Conservation (phyloP, 2,329 filamentous ascomycete species). For the Colletotrichum sp. region DNA sequence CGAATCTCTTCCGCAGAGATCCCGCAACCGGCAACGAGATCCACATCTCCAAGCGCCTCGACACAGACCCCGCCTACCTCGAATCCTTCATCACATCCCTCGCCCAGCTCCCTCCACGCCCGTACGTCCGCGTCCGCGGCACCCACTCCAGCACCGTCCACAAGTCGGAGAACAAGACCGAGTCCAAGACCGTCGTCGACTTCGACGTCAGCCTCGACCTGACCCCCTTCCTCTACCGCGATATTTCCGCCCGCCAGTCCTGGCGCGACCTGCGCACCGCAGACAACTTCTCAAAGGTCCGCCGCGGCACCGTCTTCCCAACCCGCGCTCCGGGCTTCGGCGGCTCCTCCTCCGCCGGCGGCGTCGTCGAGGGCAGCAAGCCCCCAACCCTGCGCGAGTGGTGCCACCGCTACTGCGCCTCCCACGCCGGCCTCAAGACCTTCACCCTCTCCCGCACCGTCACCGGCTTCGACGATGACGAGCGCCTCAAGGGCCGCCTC, state of each 20-base stretch:
- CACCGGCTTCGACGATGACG: slow-evolving; percentile 63
- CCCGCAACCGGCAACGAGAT: slow-evolving; percentile 20
- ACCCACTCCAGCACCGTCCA: slow-evolving; percentile 53
- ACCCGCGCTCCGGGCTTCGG: slow-evolving; percentile 53
- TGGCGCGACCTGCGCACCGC: slow-evolving; percentile 56
- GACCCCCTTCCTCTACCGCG: slow-evolving; percentile 60
- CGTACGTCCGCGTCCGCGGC: slow-evolving; percentile 57
- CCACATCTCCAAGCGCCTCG: slow-evolving; percentile 36
- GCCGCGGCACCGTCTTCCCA: slow-evolving; percentile 68
- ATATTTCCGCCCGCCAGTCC: slow-evolving; percentile 42
- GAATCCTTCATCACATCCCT: slow-evolving; percentile 49
- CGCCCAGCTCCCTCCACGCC: slow-evolving; percentile 55
- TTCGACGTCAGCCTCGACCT: slow-evolving; percentile 66
- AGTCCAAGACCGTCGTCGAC: slow-evolving; percentile 55
- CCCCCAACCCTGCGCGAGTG: slow-evolving; percentile 50
- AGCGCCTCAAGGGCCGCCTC: slow-evolving; percentile 54
- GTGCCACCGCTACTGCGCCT: slow-evolving; percentile 72
- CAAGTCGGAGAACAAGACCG: slow-evolving; percentile 48
- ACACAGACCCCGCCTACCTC: slow-evolving; percentile 48
- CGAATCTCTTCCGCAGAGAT: slow-evolving; percentile 31
- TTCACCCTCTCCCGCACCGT: slow-evolving; percentile 60
- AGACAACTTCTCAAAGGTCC: slow-evolving; percentile 63
- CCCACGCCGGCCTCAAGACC: slow-evolving; percentile 60
- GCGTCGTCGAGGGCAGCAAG: background rate
- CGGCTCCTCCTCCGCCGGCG: slow-evolving; percentile 22